Conservation (phyloP, 495 filamentous ascomycete species). For the Penicillium pancosmium region DNA sequence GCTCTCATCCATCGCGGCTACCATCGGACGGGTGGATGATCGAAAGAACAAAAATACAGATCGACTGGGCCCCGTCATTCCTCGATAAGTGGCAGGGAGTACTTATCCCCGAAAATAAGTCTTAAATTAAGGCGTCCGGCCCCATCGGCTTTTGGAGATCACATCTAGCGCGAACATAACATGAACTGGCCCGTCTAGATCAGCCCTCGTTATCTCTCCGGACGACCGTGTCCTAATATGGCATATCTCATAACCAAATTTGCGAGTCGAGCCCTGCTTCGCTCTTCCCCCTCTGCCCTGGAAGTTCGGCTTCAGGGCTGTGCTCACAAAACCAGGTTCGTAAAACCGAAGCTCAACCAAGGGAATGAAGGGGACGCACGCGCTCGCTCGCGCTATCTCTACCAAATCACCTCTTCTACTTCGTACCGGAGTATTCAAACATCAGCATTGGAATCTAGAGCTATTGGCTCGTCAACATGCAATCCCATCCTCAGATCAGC, state of each 20-base stretch:
- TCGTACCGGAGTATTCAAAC: not conserved
- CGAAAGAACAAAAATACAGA: not conserved
- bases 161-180: not conserved
- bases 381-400: not conserved
- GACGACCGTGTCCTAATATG: not conserved
- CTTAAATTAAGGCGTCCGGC: slow-evolving; percentile 2
- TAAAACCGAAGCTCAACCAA: not conserved
- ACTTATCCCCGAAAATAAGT: not conserved
- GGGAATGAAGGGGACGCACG: not conserved
- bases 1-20: not conserved
- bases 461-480: slow-evolving; percentile 3
- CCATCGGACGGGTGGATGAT: not conserved
- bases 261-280: no score
- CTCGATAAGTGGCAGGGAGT: not conserved
- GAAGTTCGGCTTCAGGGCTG: no score
- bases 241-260: not conserved
- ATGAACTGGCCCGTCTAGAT: not conserved
- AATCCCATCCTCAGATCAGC: not conserved
- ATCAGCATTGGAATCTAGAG: not conserved
- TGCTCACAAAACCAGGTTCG: no score
- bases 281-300: no score
- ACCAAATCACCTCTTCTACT: not conserved
- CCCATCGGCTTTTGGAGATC: slow-evolving; percentile 11
- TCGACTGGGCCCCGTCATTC: not conserved
- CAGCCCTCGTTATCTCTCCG: not conserved